Base-by-base conservation (phyloP, 1,139 yeast species). In the Pichia sp. region DNA sequence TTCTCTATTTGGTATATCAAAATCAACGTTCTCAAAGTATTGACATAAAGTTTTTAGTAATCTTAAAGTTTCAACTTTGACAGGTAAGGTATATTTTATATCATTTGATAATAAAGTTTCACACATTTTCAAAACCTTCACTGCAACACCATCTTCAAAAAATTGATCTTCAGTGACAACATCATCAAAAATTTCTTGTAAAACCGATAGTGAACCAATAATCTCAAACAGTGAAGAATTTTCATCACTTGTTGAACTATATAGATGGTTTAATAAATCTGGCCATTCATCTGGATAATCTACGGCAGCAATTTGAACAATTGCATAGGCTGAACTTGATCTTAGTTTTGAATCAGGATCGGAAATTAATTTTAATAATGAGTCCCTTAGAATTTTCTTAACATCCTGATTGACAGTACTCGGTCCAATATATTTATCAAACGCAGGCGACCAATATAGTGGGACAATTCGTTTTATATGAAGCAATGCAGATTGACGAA, bases 221-320 rank as follows among this genome's bases (percentile, higher is more conserved):
- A 81, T 63, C 67, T 70, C 60, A 51, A 56, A 56, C 54, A 73
- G 59, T 31, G 70, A 66, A 38, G 69, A 65, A 5, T 46, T 45
- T 16, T 66, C 55, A 10, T 66, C 62, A 14, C 66, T 54, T 36
- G 73, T 62, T 48, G 73, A 69, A 22, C 66, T 61, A 62, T 80
- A 80, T 47, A 87, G 65, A 16, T 68, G 63, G 25, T 71, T 69
- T 53, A 91, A 66, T 46, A 93, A 72, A 33, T 75, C 76, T 0
- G 97, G 96, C 98, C 98, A 93, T 64, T 89, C 96, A 62, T 93
- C 98, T 0, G 99, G 99, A 64, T 81, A 91, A 63, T 93, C 99
- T 1, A 84, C 87, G 1, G 88, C 86, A 0, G 96, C 91, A 28
- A 93, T 87, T 61, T 87, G 95, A 2, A 87, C 87, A 29, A 89